Percentiles rank a stretch among this genome's conserved stretches.
Conservation (phyloP, 2,329 filamentous ascomycete genomes). For the Ascochyta viciae-villosae region DNA sequence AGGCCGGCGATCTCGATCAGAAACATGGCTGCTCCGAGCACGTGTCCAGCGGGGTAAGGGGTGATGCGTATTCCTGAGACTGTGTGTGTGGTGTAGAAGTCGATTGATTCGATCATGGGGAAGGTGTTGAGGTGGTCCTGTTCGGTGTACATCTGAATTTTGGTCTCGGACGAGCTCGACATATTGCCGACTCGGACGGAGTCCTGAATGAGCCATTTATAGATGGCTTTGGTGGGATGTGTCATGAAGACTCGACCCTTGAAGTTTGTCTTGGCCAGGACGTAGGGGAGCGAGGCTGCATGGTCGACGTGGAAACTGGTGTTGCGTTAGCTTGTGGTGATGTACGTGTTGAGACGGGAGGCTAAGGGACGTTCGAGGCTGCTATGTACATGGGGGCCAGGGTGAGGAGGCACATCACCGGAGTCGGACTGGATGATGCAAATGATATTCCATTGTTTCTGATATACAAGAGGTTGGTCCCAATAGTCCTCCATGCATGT, state of each 20-base stretch:
- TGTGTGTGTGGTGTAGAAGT: constrained; percentile 97
- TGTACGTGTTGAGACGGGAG: neutral
- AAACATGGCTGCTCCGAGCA: constrained; percentile 98
- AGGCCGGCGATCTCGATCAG: constrained; percentile 95
- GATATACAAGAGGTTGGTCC: constrained; percentile 44
- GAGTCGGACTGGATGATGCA: constrained; percentile 45
- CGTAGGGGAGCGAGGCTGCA: constrained; percentile 97
- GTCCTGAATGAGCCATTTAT: constrained; percentile 99
- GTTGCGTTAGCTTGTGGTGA: constrained; percentile 26
- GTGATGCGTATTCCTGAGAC: constrained; percentile 97
- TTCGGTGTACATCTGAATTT: constrained; percentile 84
- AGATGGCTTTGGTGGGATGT: constrained; percentile 98
- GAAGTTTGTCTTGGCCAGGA: constrained; percentile 97
- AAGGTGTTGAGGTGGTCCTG: constrained; percentile 94
- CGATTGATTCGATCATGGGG: constrained; percentile 93
- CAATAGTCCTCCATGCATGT: constrained; percentile 27
- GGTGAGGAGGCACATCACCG: constrained; percentile 44
- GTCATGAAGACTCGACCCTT: constrained; percentile 98
- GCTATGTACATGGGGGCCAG: constrained; percentile 31
- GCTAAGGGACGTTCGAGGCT: constrained; percentile 2
- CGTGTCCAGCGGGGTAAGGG: constrained; percentile 94
- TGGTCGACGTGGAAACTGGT: constrained; percentile 96
- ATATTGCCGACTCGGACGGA: constrained; percentile 86
- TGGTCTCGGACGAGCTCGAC: constrained; percentile 66
- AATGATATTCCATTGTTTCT: constrained; percentile 52